Conservation (phyloP, 176 grass and related monocot genomes). For the Aegilops speltoides region DNA sequence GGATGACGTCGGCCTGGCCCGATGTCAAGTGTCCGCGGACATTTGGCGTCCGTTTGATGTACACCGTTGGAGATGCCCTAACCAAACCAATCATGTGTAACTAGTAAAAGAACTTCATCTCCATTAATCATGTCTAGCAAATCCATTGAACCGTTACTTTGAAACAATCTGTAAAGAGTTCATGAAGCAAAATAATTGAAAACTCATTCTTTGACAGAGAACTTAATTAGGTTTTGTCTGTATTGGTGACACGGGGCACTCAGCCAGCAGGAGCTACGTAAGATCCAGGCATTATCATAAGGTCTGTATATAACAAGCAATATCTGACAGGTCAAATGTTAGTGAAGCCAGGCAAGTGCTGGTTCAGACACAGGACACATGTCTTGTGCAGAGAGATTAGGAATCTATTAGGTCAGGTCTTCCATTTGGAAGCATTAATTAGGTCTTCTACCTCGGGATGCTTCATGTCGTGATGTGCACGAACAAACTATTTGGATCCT, state of each 20-base stretch:
- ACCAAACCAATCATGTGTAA: slow-evolving; percentile 24
- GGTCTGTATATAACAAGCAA: background rate
- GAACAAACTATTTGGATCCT: slow-evolving; percentile 8
- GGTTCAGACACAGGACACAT: slow-evolving; percentile 32
- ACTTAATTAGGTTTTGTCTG: background rate
- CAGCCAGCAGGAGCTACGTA: background rate
- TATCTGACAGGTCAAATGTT: background rate
- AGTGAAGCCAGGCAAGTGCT: slow-evolving; percentile 29
- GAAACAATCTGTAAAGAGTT: background rate
- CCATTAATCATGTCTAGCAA: background rate
- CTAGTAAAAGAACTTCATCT: background rate
- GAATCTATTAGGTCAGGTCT: slow-evolving; percentile 38
- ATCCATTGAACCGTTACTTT: background rate
- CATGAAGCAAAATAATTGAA: background rate
- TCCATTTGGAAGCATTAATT: slow-evolving; percentile 12
- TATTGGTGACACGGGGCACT: slow-evolving; percentile 17
- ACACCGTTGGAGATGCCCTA: too few species aligned
- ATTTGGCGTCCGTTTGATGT: too few species aligned
- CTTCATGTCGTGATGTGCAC: slow-evolving; percentile 15
- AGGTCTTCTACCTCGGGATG: background rate
- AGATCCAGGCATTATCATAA: background rate
- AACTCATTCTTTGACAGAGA: background rate
- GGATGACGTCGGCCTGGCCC: too few species aligned
- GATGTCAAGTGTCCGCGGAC: too few species aligned
- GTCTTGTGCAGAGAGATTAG: slow-evolving; percentile 34